Conservation (phyloP, 2,329 filamentous ascomycete species). For the Cladosporium sp. region DNA sequence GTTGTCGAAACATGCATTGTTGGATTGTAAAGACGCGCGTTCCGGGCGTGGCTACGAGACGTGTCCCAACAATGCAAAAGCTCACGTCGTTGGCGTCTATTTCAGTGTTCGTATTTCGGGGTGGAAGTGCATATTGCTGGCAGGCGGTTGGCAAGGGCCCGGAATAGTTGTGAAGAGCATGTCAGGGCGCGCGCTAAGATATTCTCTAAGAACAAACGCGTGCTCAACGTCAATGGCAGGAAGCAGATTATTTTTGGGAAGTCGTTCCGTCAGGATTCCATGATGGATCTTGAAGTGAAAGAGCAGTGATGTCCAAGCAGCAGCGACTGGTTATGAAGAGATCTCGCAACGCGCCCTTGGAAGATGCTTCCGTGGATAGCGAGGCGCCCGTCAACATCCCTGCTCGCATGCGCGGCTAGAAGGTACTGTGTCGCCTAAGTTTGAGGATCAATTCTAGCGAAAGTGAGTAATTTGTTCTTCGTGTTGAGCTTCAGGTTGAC, state of each 20-base stretch:
- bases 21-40: neutral
- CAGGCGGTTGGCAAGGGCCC: neutral
- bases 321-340: constrained; percentile 10
- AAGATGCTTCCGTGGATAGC: neutral
- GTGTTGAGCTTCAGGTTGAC: neutral
- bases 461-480: neutral
- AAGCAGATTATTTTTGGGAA: neutral
- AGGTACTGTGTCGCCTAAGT: neutral
- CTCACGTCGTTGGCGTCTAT: neutral
- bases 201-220: neutral
- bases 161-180: neutral
- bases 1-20: neutral
- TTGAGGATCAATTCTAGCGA: neutral
- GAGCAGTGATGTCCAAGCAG: neutral
- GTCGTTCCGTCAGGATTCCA: neutral
- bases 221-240: constrained; percentile 1
- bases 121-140: neutral
- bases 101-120: neutral
- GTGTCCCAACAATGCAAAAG: neutral
- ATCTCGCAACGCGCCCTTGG: constrained; percentile 1
- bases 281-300: neutral
- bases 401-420: neutral
- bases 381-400: constrained; percentile 7
- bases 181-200: neutral
- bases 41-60: neutral